Evolutionary conservation across 768 basidiomycete species (phyloP).

Genomic region (Hydnum rufescens): DNA sequence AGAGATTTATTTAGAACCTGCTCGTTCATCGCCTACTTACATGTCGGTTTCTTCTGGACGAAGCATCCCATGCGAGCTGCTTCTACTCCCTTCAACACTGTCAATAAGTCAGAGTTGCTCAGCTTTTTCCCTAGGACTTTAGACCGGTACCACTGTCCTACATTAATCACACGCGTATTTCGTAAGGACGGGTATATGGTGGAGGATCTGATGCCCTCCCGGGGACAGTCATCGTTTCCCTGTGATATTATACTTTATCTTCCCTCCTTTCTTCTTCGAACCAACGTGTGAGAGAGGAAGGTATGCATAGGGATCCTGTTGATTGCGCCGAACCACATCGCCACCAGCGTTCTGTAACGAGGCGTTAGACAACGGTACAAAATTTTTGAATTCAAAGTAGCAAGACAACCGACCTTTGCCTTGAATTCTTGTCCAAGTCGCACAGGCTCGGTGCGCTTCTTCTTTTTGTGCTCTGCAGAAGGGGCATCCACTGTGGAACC

Average conservation of each 20-base stretch:
- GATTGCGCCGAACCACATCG: slow-evolving; percentile 68
- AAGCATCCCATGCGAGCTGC: too few species aligned
- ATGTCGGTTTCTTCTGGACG: too few species aligned
- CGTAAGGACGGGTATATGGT: too few species aligned
- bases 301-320: slow-evolving; percentile 86
- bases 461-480: slow-evolving; percentile 19
- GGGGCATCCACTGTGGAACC: slow-evolving; percentile 19
- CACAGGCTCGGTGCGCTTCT: slow-evolving; percentile 23
- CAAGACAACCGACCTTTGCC: slow-evolving; percentile 60
- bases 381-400: background rate
- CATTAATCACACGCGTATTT: too few species aligned
- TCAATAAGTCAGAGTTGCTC: too few species aligned
- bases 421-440: slow-evolving; percentile 79
- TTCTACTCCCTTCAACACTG: too few species aligned
- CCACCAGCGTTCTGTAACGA: slow-evolving; percentile 68
- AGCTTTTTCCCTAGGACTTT: too few species aligned
- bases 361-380: slow-evolving; percentile 1
- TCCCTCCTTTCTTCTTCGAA: slow-evolving; percentile 36
- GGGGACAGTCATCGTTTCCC: slow-evolving; percentile 5
- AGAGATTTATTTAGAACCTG: too few species aligned
- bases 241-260: slow-evolving; percentile 11
- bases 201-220: too few species aligned
- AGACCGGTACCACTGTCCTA: too few species aligned
- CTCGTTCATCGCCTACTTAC: too few species aligned
- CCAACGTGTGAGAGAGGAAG: slow-evolving; percentile 62